Percentiles rank a stretch among this genome's conserved stretches.
Evolutionary conservation across 2,329 filamentous ascomycete genomes (phyloP).

Genomic region (Aureobasidium leucospermi): DNA sequence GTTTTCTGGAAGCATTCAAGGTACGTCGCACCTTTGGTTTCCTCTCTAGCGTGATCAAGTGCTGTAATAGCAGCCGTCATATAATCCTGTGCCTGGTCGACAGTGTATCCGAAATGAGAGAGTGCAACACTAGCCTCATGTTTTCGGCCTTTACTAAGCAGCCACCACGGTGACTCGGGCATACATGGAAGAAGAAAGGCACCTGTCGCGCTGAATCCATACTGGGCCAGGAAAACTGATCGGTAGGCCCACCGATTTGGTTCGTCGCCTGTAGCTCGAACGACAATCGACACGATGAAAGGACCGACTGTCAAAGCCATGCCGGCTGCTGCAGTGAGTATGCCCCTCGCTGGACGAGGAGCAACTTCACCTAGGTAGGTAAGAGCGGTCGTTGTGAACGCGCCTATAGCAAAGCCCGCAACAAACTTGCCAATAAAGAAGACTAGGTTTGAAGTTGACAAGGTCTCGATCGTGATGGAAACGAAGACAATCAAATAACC

Average conservation of each 20-base stretch:
- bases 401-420: slow-evolving; percentile 36
- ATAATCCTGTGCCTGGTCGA: slow-evolving; percentile 18
- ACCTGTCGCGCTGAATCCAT: slow-evolving; percentile 33
- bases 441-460: slow-evolving; percentile 33
- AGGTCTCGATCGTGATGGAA: slow-evolving; percentile 36
- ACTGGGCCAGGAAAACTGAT: slow-evolving; percentile 35
- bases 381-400: slow-evolving; percentile 33
- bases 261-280: slow-evolving; percentile 28
- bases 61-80: slow-evolving; percentile 25
- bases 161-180: slow-evolving; percentile 20
- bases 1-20: slow-evolving; percentile 35
- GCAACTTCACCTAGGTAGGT: slow-evolving; percentile 34
- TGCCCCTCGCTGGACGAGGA: slow-evolving; percentile 33
- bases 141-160: slow-evolving; percentile 14
- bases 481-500: slow-evolving; percentile 31
- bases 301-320: slow-evolving; percentile 36
- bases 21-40: slow-evolving; percentile 34
- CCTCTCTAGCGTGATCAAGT: slow-evolving; percentile 27
- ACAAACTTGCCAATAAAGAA: slow-evolving; percentile 39
- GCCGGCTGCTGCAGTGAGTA: slow-evolving; percentile 32
- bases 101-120: slow-evolving; percentile 20
- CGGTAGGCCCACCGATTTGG: slow-evolving; percentile 37
- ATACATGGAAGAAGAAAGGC: slow-evolving; percentile 22
- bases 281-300: slow-evolving; percentile 26
- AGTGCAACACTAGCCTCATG: slow-evolving; percentile 19